phyloP scores from a whole-genome alignment of 306 rosid species.

The Quillaja saponaria region DNA sequence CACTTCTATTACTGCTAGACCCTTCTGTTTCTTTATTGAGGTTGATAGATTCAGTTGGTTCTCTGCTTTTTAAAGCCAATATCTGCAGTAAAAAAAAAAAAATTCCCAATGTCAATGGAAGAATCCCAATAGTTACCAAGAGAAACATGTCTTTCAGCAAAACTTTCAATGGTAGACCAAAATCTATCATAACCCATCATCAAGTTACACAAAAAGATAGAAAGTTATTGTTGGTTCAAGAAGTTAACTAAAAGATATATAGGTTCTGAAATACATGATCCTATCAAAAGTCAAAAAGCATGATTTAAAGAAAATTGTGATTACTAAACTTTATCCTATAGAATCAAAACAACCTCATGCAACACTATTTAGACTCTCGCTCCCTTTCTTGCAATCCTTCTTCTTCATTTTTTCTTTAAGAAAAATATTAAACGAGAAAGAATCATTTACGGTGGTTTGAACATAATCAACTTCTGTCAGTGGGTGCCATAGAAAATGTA shows the following conservation, averaged over 20 bases:
- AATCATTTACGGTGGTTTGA: no score
- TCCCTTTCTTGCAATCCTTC: neutral
- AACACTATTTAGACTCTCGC: slow-evolving; percentile 19
- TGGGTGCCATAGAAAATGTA: no score
- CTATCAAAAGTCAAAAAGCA: slow-evolving; percentile 41
- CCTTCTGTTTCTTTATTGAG: slow-evolving; percentile 99
- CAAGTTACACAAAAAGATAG: slow-evolving; percentile 33
- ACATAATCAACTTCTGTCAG: no score
- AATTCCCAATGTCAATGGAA: no score
- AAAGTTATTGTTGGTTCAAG: slow-evolving; percentile 35
- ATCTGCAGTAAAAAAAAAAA: slow-evolving; percentile 44
- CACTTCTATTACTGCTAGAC: slow-evolving; percentile 94
- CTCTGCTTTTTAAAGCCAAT: slow-evolving; percentile 86
- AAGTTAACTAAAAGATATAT: slow-evolving; percentile 36
- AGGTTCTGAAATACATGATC: slow-evolving; percentile 41
- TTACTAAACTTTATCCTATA: slow-evolving; percentile 32
- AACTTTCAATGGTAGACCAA: no score
- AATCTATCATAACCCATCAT: no score
- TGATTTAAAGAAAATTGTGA: slow-evolving; percentile 31
- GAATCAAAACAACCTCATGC: slow-evolving; percentile 20
- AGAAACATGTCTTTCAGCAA: slow-evolving; percentile 34
- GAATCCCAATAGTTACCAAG: neutral
- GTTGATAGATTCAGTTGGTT: slow-evolving; percentile 91
- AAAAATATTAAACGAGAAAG: no score
- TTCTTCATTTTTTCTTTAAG: neutral